Base-by-base conservation (phyloP, 805 yeast genomes). In the Groenewaldozyma tartarivorans region DNA sequence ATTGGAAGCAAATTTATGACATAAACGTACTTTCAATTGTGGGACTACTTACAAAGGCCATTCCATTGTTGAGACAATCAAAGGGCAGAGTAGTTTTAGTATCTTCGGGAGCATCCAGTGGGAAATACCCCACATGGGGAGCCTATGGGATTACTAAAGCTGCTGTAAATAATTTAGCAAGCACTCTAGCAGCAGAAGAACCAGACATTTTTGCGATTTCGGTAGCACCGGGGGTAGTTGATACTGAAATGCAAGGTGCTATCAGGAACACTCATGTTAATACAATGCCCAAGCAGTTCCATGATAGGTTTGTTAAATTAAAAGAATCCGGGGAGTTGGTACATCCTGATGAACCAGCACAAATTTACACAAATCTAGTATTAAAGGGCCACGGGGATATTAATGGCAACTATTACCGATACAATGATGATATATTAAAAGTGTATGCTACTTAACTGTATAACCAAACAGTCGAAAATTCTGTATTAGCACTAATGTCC, bases 81-180 rank as follows among this genome's bases (percentile, higher is more conserved):
- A 62, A 70, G 11, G 95, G 95, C 0, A 71, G 67, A 33, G 68
- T 81, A 29, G 67, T 90, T n/a, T 75, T 81, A 42, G 95, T 88
- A 0, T 82, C 94, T 16, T 84, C 95, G 1, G 96, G 96, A 4
- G 96, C 97, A 1, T 72, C 94, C 16, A 69, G 71, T 1, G 72
- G 68, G 40, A 64, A 78, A 16, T 71, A 67, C 48, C 72, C 68
- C 47, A 92, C 86, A 0, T 90, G 96, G 96, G 81, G 81, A 15
- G 94, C 95, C 4, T 90, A 90, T 53, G 95, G 96, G 1, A 66
- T 88, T 3, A 79, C 95, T 4, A 90, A 90, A 59, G 96, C 96
- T 0, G 95, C 96, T 0, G 56, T 90, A 38, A 87, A 90, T 58
- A 87, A 80, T 52, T 71, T 86, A 39, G 77, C 84, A 4, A 55